Percentiles rank a stretch among this genome's conserved stretches.
phyloP scores from a whole-genome alignment of 2,329 filamentous ascomycete genomes.

The Fonsecaea erecta region DNA sequence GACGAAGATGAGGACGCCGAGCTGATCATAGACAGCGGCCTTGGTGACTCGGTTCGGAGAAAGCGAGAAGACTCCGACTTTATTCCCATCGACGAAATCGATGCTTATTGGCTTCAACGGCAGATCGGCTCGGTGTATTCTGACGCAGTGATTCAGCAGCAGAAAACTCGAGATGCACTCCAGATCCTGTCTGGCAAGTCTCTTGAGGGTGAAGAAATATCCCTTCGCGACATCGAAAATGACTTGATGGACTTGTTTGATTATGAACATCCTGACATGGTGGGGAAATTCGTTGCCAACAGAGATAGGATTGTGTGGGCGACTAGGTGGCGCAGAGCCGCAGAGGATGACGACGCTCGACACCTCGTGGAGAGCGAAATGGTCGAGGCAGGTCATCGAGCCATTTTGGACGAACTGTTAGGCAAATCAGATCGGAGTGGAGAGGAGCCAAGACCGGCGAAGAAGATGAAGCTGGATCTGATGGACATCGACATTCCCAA shows the following conservation, averaged over 20 bases:
- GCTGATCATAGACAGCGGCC: conserved; percentile 78
- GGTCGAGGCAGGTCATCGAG: conserved; percentile 81
- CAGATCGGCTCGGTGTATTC: conserved; percentile 87
- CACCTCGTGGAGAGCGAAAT: conserved; percentile 86
- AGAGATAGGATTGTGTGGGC: conserved; percentile 95
- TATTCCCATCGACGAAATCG: conserved; percentile 85
- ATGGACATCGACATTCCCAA: conserved; percentile 86
- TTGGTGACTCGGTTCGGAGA: conserved; percentile 51
- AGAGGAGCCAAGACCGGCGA: conserved; percentile 63
- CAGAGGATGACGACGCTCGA: conserved; percentile 74
- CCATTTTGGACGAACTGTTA: conserved; percentile 84
- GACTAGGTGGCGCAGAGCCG: conserved; percentile 80
- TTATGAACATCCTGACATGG: conserved; percentile 92
- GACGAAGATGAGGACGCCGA: conserved; percentile 60
- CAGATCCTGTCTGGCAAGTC: conserved; percentile 78
- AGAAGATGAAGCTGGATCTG: conserved; percentile 79
- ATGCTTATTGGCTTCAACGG: conserved; percentile 95
- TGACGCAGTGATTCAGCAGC: conserved; percentile 89
- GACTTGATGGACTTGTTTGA: conserved; percentile 98
- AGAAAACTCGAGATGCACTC: conserved; percentile 85
- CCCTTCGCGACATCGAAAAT: conserved; percentile 92
- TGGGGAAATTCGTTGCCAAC: conserved; percentile 88
- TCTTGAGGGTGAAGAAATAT: conserved; percentile 76
- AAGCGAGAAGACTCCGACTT: conserved; percentile 57
- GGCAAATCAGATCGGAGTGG: conserved; percentile 67